Evolutionary conservation across 352 stramenopile species (phyloP), one percentile per base, ranked within the genome.

Genomic region (Phytophthora syringae): DNA sequence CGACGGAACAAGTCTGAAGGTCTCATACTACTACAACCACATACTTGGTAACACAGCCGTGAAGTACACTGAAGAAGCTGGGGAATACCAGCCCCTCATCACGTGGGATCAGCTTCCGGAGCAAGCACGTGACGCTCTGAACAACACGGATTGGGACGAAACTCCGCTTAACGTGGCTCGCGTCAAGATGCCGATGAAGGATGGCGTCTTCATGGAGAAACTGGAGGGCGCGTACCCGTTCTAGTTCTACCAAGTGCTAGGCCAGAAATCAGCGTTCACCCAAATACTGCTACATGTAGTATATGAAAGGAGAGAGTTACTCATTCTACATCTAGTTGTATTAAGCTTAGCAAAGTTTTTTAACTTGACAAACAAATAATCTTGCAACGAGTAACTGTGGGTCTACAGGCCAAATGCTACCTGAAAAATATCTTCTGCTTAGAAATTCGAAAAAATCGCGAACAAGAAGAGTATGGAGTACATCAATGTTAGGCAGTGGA

Each of bases 11-110:
- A 73, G 53, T 27, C 43, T 70, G 27, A 73, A 67, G 50, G 58
- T 76, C 16, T 43, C 69, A 10, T 76, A 76, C 45, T 69, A 69
- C 53, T 59, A 50, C 64, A 67, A 77, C 51, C 37, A 67, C 59
- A 40, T 49, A 25, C 24, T 61, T 6, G 39, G 51, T 48, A 64
- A 52, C 32, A 77, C 69, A 12, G 37, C 42, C 6, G 49, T 49
- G 28, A 62, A 54, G 44, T 59, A 72, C 32, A 62, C 67, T 16
- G 59, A 80, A 24, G 44, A 59, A 5, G 18, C 40, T 43, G 68
- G 52, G 6, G 52, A 64, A 22, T 52, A 50, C 11, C 60, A 63
- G 15, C 28, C 50, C 21, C 42, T 63, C 25, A 73, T 73, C 24
- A 63, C 45, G 22, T 72, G 62, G 54, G 71, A 73, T 25, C 63